Conservation (phyloP, 2,329 filamentous ascomycete genomes). For the Colletotrichum eleusines region DNA sequence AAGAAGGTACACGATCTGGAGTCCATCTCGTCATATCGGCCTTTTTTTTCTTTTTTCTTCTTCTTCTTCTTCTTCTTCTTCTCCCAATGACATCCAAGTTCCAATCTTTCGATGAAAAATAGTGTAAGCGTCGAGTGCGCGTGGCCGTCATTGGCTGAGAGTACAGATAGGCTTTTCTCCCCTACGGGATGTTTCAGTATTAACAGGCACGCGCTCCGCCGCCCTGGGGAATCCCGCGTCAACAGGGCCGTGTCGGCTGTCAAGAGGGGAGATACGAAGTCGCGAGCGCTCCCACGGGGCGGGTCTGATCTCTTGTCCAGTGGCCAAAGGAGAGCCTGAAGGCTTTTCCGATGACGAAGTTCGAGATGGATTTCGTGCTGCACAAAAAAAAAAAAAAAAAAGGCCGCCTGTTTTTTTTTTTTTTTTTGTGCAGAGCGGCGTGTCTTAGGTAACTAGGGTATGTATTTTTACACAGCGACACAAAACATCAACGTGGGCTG, state of each 20-base stretch:
- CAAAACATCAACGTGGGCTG: neutral
- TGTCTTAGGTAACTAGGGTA: too few relatives aligned
- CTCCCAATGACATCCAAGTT: neutral
- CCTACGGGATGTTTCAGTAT: neutral
- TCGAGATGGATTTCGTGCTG: neutral
- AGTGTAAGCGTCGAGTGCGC: neutral
- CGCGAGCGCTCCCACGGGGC: fast-evolving
- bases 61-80: neutral
- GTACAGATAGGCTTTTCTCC: conserved; percentile 6
- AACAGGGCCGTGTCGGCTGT: neutral
- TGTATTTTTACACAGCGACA: neutral
- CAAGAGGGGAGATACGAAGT: neutral
- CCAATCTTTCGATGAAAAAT: neutral
- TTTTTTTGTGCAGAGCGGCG: neutral
- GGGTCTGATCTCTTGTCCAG: neutral
- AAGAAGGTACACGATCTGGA: neutral
- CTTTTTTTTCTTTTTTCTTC: neutral
- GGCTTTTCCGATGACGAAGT: neutral
- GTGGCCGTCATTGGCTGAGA: neutral
- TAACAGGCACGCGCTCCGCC: neutral
- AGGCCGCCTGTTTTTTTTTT: neutral
- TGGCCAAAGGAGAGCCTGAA: neutral
- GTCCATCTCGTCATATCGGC: conserved; percentile 16
- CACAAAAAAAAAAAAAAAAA: too few relatives aligned
- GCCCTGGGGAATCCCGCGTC: neutral